A percentile compares a stretch with the other conserved stretches of the same genome.
phyloP scores from a whole-genome alignment of 2,329 filamentous ascomycete species.

The Iodosphaeria phyllophila region DNA sequence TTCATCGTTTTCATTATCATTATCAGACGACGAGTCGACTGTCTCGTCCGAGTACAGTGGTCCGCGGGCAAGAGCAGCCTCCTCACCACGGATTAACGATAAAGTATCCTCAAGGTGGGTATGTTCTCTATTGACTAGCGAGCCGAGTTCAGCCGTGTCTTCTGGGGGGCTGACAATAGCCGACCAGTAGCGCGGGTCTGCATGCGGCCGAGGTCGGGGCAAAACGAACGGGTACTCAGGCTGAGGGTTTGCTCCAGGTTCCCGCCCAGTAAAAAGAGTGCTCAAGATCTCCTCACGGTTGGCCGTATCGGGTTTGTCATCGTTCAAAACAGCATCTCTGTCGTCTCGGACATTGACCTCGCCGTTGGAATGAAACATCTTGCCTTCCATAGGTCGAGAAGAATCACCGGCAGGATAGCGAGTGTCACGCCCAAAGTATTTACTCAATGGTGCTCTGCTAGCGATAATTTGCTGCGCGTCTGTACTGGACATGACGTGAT shows the following conservation, averaged over 20 bases:
- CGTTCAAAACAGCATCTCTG: conserved; percentile 33
- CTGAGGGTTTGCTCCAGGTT: conserved; percentile 12
- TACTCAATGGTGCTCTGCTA: conserved; percentile 57
- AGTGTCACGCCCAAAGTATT: conserved; percentile 54
- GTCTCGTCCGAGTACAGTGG: too few species aligned
- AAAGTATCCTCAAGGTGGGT: conserved; percentile 13
- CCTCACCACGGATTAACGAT: conserved; percentile 11
- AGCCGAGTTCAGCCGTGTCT: conserved; percentile 11
- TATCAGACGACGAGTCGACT: conserved; percentile 10
- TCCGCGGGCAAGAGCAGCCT: not conserved
- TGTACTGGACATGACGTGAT: conserved; percentile 57
- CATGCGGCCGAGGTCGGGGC: conserved; percentile 9
- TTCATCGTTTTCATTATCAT: conserved; percentile 10
- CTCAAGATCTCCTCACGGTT: conserved; percentile 41
- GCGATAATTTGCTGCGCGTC: conserved; percentile 61
- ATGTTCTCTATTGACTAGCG: conserved; percentile 11
- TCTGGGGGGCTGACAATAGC: conserved; percentile 14
- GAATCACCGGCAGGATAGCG: conserved; percentile 44
- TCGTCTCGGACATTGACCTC: conserved; percentile 45
- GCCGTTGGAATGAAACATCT: conserved; percentile 41
- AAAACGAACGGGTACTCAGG: conserved; percentile 15
- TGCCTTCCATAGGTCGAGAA: conserved; percentile 45
- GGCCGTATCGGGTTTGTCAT: conserved; percentile 40
- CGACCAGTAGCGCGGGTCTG: conserved; percentile 10
- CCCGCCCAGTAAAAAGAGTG: conserved; percentile 24